Base-by-base conservation (phyloP, 148 eudicot species). In the Nepenthes mirabilis region DNA sequence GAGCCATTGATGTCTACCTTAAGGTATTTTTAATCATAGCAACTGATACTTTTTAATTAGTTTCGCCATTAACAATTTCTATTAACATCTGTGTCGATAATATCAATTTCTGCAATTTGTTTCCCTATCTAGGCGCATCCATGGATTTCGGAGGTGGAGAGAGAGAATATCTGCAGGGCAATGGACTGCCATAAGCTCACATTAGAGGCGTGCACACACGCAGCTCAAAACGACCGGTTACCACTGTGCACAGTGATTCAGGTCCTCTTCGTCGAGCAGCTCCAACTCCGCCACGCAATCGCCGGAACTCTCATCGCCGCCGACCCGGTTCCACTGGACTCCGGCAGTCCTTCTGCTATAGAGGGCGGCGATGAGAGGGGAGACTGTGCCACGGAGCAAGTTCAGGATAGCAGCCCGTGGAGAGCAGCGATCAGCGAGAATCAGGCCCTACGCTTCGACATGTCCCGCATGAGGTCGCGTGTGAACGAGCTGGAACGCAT, bases 121-220 rank as follows among this genome's bases (percentile, higher is more conserved):
- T 14, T 43, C 8, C 0, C 8, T 59, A 1, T 59, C 45, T 13
- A 93, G 98, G 91, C 99, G 23, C 99, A 93, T 89, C 80, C 91
- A n/a, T 80, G 85, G 89, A 69, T 86, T 60, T 56, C 84, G 13
- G 96, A 93, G 66, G 65, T 55, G 14, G 96, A 86, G 1, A 69
- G 95, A 2, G 99, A 93, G 80, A 82, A 68, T 59, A 74, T 93
- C 2, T 75, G 85, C 58, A 82, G 95, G 35, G 68, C 82, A 36
- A 80, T 93, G 83, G 90, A 93, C 68, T 88, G 82, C 67, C 89
- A 81, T 74, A 93, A 93, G 73, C 87, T 93, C 52, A 88, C 99
- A 34, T 57, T 93, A 11, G 99, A 93, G 67, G 99, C 99, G 13
- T 93, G 99, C 83, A 84, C 99, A 23, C 99, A 93, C 72, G 99